Evolutionary conservation across 2,329 filamentous ascomycete species (phyloP), one percentile per base, ranked within the genome.

Genomic region (Ceratocystis diversiconidia): DNA sequence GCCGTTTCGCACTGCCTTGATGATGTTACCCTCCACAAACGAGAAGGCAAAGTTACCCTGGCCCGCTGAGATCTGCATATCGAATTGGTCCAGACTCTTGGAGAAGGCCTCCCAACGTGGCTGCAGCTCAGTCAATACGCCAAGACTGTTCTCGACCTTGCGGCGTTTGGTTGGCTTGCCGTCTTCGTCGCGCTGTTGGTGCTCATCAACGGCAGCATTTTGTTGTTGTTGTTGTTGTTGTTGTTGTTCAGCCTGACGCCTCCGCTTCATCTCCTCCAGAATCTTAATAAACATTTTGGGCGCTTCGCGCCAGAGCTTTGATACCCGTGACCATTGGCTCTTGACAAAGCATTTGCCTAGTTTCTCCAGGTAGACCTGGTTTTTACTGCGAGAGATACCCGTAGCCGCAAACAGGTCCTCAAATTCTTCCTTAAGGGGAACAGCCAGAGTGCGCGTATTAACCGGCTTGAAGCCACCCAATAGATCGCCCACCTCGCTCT

Each of bases 401-500:
- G 92, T 96, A 4, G 87, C 83, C 28, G 86, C 81, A 71, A 99
- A 96, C 0, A 99, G 79, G 28, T 92, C 86, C 70, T 95, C 90
- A 69, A 99, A 99, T 69, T 95, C 90, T 70, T 97, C 94, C 71
- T 95, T 90, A 72, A 99, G 77, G 0, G 94, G 92, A 46, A 96
- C 83, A 0, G 94, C 88, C 66, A 97, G 80, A 68, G 86, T 95
- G 69, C 92, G 85, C 52, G 94, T 84, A 72, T 92, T 96, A 67
- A 99, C 88, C 0, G 94, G 94, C 74, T 99, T 99, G 78, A 95
- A 97, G 0, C 94, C 94, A 71, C 94, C 95, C 0, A 99, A 79
- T 12, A 99, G 78, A 76, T 99, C 94, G n/a, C 92, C 89, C 50
- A 89, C 92, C 75, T 99, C 95, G 72, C 92, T 97, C 74, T 99